Percentiles rank a stretch among this genome's conserved stretches.
phyloP scores from a whole-genome alignment of 2,329 filamentous ascomycete species.

The Aschersonia sp. region DNA sequence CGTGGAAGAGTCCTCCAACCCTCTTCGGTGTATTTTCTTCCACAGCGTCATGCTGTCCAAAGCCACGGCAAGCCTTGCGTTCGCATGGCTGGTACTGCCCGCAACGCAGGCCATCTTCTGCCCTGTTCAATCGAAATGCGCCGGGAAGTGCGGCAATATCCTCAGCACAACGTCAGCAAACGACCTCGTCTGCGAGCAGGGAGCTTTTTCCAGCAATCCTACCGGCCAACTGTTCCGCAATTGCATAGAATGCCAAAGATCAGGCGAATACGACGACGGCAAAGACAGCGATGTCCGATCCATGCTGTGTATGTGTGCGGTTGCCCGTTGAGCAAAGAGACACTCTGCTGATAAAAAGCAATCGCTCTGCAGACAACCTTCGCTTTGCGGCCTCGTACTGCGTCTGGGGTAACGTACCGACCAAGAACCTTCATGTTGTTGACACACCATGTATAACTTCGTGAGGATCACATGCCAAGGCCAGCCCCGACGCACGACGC shows the following conservation, averaged over 20 bases:
- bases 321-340: background rate
- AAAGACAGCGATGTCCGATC: slow-evolving; percentile 37
- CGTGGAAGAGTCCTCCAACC: too few species aligned
- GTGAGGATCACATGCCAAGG: slow-evolving; percentile 15
- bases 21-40: too few species aligned
- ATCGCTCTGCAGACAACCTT: slow-evolving; percentile 34
- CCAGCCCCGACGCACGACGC: background rate
- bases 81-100: slow-evolving; percentile 6
- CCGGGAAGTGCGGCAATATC: slow-evolving; percentile 37
- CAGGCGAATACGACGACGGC: slow-evolving; percentile 30
- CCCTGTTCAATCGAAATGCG: slow-evolving; percentile 32
- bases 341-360: background rate
- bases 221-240: slow-evolving; percentile 33
- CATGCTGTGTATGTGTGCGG: slow-evolving; percentile 35
- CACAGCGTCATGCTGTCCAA: background rate
- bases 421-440: slow-evolving; percentile 21
- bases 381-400: slow-evolving; percentile 42
- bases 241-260: slow-evolving; percentile 37
- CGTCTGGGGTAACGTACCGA: slow-evolving; percentile 30
- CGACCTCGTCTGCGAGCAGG: slow-evolving; percentile 34
- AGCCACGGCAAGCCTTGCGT: background rate
- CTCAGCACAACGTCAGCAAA: slow-evolving; percentile 26
- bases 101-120: slow-evolving; percentile 23
- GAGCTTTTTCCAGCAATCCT: slow-evolving; percentile 19
- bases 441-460: slow-evolving; percentile 36